Conservation (phyloP, 2,329 filamentous ascomycete species). For the Diplodia sapinea region DNA sequence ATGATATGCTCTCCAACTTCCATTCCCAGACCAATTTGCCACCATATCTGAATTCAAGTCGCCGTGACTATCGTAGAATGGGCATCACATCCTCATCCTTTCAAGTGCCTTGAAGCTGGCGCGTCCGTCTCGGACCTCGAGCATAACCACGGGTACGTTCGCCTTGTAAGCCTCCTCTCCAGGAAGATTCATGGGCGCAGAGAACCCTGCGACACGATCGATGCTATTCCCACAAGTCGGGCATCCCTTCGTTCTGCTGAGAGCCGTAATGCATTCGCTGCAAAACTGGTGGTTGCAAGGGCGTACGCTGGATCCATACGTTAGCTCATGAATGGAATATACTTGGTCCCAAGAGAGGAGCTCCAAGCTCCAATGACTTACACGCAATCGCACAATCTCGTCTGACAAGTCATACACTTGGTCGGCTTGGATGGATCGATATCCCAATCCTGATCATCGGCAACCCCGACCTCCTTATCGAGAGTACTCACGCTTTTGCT, state of each 20-base stretch:
- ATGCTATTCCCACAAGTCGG: background rate
- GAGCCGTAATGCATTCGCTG: background rate
- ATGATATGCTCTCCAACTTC: too few relatives aligned
- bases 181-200: background rate
- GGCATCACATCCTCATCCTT: background rate
- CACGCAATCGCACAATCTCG: background rate
- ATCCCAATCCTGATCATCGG: too few relatives aligned
- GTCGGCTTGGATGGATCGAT: background rate
- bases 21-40: too few relatives aligned
- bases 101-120: background rate
- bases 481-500: background rate
- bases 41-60: too few relatives aligned
- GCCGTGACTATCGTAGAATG: too few relatives aligned
- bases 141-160: background rate
- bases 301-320: background rate
- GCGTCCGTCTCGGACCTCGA: background rate
- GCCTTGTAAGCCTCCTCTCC: background rate
- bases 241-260: background rate
- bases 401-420: background rate
- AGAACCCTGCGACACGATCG: background rate
- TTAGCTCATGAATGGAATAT: background rate
- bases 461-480: background rate
- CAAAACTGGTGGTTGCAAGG: constrained; percentile 2
- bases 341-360: too few relatives aligned
- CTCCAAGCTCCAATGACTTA: background rate